Evolutionary conservation across 2,329 filamentous ascomycete species (phyloP).

Genomic region (Claviceps paspali): DNA sequence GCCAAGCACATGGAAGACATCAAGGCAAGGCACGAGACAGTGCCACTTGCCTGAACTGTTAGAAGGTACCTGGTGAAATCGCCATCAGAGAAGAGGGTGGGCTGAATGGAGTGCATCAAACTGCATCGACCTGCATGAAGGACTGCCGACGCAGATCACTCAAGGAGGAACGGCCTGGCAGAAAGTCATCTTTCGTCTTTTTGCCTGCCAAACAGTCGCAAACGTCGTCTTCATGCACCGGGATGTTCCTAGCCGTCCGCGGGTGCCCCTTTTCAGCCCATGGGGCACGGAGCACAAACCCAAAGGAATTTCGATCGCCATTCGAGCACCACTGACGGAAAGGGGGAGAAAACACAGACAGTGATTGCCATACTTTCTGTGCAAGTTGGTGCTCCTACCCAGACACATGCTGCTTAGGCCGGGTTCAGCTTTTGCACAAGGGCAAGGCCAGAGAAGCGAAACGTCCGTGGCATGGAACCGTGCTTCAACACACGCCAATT

Average conservation of each 20-base stretch:
- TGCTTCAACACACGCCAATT: not conserved
- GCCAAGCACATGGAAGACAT: not conserved
- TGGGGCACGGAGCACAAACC: not conserved
- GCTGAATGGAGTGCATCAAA: too few species aligned
- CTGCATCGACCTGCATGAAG: not conserved
- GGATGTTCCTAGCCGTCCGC: conserved; percentile 4
- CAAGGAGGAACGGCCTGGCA: not conserved
- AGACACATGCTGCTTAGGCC: not conserved
- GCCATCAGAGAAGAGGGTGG: too few species aligned
- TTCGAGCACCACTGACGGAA: not conserved
- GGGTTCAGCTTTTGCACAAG: not conserved
- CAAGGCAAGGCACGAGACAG: not conserved
- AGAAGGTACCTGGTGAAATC: too few species aligned
- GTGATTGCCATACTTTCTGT: too few species aligned
- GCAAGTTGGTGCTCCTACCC: not conserved
- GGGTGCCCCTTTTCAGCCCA: not conserved
- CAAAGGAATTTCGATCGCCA: not conserved
- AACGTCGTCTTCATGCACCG: not conserved
- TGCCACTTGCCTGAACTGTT: conserved; percentile 1
- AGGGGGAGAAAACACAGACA: not conserved
- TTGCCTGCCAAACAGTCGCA: not conserved
- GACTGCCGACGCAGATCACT: not conserved
- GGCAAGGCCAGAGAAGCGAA: not conserved
- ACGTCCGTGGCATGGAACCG: not conserved
- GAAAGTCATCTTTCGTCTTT: not conserved